Conservation (phyloP, 345 rosid species). For the Eucalyptus regnans region DNA sequence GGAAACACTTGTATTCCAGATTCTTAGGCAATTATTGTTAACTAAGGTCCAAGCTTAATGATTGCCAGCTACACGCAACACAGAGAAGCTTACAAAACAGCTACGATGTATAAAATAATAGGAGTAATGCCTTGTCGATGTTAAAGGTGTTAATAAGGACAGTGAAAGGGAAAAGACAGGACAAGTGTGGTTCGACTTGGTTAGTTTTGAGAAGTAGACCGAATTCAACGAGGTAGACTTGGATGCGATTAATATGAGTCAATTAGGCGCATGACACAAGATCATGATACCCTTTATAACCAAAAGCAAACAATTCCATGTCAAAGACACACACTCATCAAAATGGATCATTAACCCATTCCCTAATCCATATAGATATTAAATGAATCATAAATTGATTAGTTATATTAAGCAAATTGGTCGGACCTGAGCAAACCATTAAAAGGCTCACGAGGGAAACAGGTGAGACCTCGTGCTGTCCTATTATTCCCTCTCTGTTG, state of each 20-base stretch:
- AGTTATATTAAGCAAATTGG: no score
- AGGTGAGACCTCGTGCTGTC: accelerated
- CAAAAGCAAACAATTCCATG: background rate
- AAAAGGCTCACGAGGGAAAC: accelerated
- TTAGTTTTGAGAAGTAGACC: no score
- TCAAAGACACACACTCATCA: accelerated
- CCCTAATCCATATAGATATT: no score
- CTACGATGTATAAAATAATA: background rate
- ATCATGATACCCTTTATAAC: background rate
- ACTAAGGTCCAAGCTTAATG: no score
- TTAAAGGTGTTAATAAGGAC: background rate
- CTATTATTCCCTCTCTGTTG: accelerated
- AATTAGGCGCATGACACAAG: background rate
- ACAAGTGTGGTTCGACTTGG: background rate
- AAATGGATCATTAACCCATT: no score
- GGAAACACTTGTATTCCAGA: no score
- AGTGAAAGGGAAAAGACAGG: background rate
- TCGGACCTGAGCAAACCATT: accelerated
- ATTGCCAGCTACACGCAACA: background rate
- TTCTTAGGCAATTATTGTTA: no score
- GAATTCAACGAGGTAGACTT: background rate
- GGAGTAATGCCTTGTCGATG: background rate
- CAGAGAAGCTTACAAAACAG: background rate
- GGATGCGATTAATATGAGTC: background rate
- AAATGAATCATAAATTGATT: no score